Base-by-base conservation (phyloP, 2,329 filamentous ascomycete species). In the Aspergillus hortae region DNA sequence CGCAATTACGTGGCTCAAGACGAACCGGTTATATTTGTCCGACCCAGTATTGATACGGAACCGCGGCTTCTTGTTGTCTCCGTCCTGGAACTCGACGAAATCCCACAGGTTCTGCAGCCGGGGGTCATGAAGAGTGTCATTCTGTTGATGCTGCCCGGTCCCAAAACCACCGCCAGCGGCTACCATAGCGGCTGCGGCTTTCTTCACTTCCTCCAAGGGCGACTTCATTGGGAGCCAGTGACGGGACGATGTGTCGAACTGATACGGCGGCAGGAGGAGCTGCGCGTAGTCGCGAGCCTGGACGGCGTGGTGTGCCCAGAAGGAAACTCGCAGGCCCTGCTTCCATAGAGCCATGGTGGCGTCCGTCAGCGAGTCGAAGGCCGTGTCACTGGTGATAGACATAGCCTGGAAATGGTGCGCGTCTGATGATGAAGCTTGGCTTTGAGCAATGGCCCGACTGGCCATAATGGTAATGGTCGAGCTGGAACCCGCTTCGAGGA, bases 401-500 rank as follows among this genome's bases (percentile, higher is more conserved):
- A 23, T 6, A 23, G 23, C 23, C 6, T 23, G 23, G 23, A 23
- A 23, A 23, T 23, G 23, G 23, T 23, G 23, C 23, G 23, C 23
- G 23, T 23, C 23, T 5, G 23, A 6, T 2, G 23, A 23, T 23
- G 23, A 23, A 6, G 23, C 23, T 4, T 23, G 23, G 23, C 23
- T 23, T 23, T 23, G 23, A 1, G 23, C 23, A 5, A 23, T 6
- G 23, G 64, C 63, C 15, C 62, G 54, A 14, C 55, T 49, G 2
- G 58, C 64, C 65, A 74, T 69, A 6, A 15, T 47, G 1, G 55
- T 57, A 4, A 58, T 49, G 1, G 64, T 57, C 1, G 68, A 69
- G 47, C 60, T 66, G 4, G 69, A 72, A 0, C 77, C 77, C 0
- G 73, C 75, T 52, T 80, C 77, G 1, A 78, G 64, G 49, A 61